Percentiles rank a stretch among this genome's conserved stretches.
These are phyloP conservation scores for Ilyonectria mors-panacis DNA, from an alignment of 2,329 filamentous ascomycete genomes.

Conservation along the genomic window DNA sequence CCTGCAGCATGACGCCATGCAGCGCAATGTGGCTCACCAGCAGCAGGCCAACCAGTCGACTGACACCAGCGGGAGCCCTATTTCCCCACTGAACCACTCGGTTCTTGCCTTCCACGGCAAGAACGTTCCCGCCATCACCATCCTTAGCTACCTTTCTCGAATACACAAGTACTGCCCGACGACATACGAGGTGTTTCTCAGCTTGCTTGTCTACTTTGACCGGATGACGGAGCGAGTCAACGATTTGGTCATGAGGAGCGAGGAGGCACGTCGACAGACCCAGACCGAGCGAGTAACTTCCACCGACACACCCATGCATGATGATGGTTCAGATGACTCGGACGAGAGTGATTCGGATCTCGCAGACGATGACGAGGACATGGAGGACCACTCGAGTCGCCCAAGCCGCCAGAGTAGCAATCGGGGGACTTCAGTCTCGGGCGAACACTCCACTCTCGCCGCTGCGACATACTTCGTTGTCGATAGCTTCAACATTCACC, in stretches of 20 bases:
- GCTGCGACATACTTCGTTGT: constrained; percentile 85
- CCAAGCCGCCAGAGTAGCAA: constrained; percentile 43
- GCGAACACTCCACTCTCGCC: constrained; percentile 43
- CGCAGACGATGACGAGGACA: constrained; percentile 60
- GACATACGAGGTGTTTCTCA: constrained; percentile 97
- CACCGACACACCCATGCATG: constrained; percentile 51
- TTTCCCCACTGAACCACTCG: constrained; percentile 70
- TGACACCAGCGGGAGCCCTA: constrained; percentile 67
- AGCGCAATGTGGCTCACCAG: constrained; percentile 76
- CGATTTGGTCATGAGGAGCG: constrained; percentile 79
- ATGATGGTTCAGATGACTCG: constrained; percentile 46
- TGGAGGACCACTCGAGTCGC: constrained; percentile 50
- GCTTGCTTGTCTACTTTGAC: constrained; percentile 96
- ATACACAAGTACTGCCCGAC: constrained; percentile 99
- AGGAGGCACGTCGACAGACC: constrained; percentile 61
- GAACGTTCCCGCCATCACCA: constrained; percentile 97
- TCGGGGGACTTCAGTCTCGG: constrained; percentile 38
- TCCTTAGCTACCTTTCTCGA: constrained; percentile 92
- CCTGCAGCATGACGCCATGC: constrained; percentile 90
- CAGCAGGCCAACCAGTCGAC: constrained; percentile 66
- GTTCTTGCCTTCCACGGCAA: constrained; percentile 98
- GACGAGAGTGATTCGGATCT: constrained; percentile 67
- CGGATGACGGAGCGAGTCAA: constrained; percentile 98
- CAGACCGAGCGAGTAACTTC: constrained; percentile 29
- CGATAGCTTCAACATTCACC: constrained; percentile 98